Evolutionary conservation across 345 rosid genomes (phyloP).

Genomic region (Arabis alpina): DNA sequence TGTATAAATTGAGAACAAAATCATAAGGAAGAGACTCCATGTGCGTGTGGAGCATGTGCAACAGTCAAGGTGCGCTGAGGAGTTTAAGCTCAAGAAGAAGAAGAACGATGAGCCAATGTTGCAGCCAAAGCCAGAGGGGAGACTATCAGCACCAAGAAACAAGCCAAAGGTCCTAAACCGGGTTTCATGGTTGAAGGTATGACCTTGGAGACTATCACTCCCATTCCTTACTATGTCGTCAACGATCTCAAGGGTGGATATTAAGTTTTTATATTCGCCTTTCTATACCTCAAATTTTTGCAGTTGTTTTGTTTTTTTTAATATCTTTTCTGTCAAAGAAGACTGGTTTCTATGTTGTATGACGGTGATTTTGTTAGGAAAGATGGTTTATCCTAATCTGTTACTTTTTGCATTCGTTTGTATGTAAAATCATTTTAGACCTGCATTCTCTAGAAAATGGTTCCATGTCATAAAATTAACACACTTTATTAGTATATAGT

Average conservation of each 20-base stretch:
- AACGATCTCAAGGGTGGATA: constrained; percentile 85
- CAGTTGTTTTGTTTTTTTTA: neutral
- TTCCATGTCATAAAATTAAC: no score
- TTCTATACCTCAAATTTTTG: neutral
- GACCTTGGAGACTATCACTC: constrained; percentile 72
- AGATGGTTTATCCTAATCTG: neutral
- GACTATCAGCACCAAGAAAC: constrained; percentile 69
- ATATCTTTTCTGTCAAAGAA: constrained; percentile 1
- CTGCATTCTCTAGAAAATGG: no score
- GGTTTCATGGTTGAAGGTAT: constrained; percentile 85
- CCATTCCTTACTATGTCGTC: constrained; percentile 79
- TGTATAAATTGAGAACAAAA: constrained; percentile 59
- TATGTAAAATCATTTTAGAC: neutral
- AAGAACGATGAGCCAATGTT: constrained; percentile 60
- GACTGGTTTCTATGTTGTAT: neutral
- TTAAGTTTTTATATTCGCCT: constrained; percentile 18
- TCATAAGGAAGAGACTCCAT: constrained; percentile 74
- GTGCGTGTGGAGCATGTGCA: constrained; percentile 72
- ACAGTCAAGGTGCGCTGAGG: constrained; percentile 72
- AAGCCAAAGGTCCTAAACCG: constrained; percentile 72
- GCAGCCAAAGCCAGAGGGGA: constrained; percentile 69
- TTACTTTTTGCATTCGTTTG: neutral
- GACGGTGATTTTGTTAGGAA: neutral
- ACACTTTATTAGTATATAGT: no score
- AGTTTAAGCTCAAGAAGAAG: constrained; percentile 56